phyloP scores from a whole-genome alignment of 495 filamentous ascomycete species.

The Hypomontagnella submonticulosa region DNA sequence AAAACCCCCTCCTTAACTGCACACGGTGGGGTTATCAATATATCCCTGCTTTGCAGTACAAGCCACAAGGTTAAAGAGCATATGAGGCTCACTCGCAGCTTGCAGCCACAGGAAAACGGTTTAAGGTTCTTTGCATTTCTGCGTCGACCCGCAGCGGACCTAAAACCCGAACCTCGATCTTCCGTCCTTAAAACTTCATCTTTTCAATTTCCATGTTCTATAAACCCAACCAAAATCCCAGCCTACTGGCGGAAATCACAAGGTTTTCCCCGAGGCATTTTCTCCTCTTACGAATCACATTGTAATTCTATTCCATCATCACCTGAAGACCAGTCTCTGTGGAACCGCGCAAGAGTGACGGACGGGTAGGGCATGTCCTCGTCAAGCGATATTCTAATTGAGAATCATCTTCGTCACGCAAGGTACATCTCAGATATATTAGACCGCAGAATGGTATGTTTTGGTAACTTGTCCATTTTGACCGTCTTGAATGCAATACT shows the following conservation, averaged over 20 bases:
- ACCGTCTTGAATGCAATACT: constrained; percentile 1
- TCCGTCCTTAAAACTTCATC: not conserved
- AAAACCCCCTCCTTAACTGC: too few relatives aligned
- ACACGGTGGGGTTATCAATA: not conserved
- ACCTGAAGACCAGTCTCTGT: not conserved
- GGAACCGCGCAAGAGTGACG: not conserved
- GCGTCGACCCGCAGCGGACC: constrained; percentile 5
- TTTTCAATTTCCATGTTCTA: constrained; percentile 18
- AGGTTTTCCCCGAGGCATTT: constrained; percentile 17
- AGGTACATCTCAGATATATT: constrained; percentile 23
- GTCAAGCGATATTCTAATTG: constrained; percentile 17
- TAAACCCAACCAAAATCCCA: constrained; percentile 9
- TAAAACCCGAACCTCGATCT: constrained; percentile 11
- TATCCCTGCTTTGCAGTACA: not conserved
- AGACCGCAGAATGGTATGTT: constrained; percentile 42
- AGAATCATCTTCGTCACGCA: constrained; percentile 22
- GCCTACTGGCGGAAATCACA: constrained; percentile 24
- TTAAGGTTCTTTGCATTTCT: constrained; percentile 2
- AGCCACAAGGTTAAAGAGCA: constrained; percentile 1
- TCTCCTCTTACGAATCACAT: not conserved
- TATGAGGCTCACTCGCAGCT: not conserved
- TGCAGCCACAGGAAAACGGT: not conserved
- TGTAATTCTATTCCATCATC: constrained; percentile 1
- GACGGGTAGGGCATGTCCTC: constrained; percentile 31
- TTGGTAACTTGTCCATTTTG: too few relatives aligned